These are phyloP conservation scores for Saccharomyces hybrid DNA, from an alignment of 1,139 yeast genomes.

Conservation along the genomic window DNA sequence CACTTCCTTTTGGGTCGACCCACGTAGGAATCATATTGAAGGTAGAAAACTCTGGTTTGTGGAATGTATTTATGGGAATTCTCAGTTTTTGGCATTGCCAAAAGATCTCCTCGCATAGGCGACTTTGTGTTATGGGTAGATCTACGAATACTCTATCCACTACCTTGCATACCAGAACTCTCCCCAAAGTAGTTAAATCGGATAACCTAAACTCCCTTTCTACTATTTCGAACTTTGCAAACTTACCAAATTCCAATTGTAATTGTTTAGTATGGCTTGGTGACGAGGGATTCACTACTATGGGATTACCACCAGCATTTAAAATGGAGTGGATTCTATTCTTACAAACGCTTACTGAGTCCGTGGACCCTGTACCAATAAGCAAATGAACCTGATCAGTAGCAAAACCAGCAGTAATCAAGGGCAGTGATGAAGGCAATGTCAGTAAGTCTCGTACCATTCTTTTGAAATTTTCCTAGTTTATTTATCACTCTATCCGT, in stretches of 20 bases:
- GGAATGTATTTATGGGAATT: conserved; percentile 77
- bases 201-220: conserved; percentile 34
- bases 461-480: background rate
- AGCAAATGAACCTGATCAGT: conserved; percentile 51
- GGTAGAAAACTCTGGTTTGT: conserved; percentile 61
- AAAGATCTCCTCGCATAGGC: conserved; percentile 37
- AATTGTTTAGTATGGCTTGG: conserved; percentile 12
- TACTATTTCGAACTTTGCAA: conserved; percentile 28
- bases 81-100: conserved; percentile 49
- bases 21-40: conserved; percentile 71
- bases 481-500: background rate
- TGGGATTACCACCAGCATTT: conserved; percentile 51
- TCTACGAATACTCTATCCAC: conserved; percentile 74
- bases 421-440: conserved; percentile 10
- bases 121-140: conserved; percentile 31
- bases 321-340: conserved; percentile 44
- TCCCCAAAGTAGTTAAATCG: conserved; percentile 51
- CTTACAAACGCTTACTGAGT: conserved; percentile 39
- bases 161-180: conserved; percentile 50
- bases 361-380: conserved; percentile 40
- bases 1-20: conserved; percentile 49
- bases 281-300: conserved; percentile 36
- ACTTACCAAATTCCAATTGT: conserved; percentile 16
- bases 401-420: conserved; percentile 37
- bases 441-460: background rate